A percentile compares a stretch with the other conserved stretches of the same genome.
Evolutionary conservation across 257 asterid species (phyloP).

Genomic region (Solanum paucissectum): DNA sequence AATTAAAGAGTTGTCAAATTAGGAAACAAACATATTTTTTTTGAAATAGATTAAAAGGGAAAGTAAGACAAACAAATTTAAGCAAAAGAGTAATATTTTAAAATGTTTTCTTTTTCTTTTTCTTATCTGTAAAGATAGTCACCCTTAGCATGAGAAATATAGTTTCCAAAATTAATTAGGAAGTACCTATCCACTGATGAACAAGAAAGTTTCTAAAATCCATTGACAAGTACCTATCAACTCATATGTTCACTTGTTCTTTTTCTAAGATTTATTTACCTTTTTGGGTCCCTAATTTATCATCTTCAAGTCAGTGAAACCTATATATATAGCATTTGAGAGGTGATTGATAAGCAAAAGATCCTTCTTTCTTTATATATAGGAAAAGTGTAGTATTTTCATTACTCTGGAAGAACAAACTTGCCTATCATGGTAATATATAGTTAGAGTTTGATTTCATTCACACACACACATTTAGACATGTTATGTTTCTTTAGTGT

Average conservation of each 20-base stretch:
- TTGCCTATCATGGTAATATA: not conserved
- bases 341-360: not conserved
- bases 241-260: slow-evolving; percentile 7
- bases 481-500: not conserved
- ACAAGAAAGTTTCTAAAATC: not conserved
- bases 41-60: not conserved
- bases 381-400: not conserved
- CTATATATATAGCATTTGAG: not conserved
- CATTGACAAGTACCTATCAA: slow-evolving; percentile 1
- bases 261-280: not conserved
- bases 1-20: not conserved
- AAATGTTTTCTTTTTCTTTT: not conserved
- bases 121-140: slow-evolving; percentile 17
- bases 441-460: not conserved
- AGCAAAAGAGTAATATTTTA: not conserved
- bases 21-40: not conserved
- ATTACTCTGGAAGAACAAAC: not conserved
- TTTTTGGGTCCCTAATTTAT: not conserved
- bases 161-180: not conserved
- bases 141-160: slow-evolving; percentile 7
- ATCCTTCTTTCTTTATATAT: not conserved
- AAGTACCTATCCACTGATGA: not conserved
- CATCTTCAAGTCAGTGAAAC: not conserved
- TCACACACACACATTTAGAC: not conserved
- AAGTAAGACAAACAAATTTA: not conserved